Percentiles rank a stretch among this genome's conserved stretches.
These are phyloP conservation scores for Scenedesmus sp. DNA, from an alignment of 163 green algal genomes.

Conservation along the genomic window DNA sequence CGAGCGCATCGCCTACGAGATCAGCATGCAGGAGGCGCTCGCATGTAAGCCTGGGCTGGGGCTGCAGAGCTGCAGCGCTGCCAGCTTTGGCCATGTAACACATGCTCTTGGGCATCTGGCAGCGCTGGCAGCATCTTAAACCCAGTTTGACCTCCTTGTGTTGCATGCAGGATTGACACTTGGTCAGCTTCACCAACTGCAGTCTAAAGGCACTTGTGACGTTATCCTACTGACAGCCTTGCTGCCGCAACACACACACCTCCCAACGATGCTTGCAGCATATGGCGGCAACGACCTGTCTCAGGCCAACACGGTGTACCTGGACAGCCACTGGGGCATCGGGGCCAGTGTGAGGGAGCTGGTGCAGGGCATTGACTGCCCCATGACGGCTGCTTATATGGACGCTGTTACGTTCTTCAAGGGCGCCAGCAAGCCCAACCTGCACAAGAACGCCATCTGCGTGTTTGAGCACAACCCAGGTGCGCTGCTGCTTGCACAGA, in stretches of 20 bases:
- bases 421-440: constrained; percentile 13
- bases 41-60: constrained; percentile 22
- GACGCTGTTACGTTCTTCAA: constrained; percentile 49
- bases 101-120: not conserved
- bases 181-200: too few species aligned
- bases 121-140: too few species aligned
- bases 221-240: too few species aligned
- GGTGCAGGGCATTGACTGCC: constrained; percentile 53
- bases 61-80: not conserved
- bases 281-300: constrained; percentile 45
- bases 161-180: too few species aligned
- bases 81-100: not conserved
- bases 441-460: constrained; percentile 51
- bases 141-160: not conserved
- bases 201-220: too few species aligned
- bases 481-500: not conserved
- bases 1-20: constrained; percentile 52
- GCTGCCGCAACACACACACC: too few species aligned
- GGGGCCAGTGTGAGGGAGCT: constrained; percentile 44
- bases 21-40: constrained; percentile 53
- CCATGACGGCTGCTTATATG: constrained; percentile 54
- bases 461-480: constrained; percentile 49
- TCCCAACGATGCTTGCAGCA: not conserved
- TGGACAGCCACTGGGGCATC: constrained; percentile 52
- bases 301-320: constrained; percentile 51